Evolutionary conservation across 345 rosid genomes (phyloP), one percentile per base, ranked within the genome.

Genomic region (Hibiscus tridactylites): DNA sequence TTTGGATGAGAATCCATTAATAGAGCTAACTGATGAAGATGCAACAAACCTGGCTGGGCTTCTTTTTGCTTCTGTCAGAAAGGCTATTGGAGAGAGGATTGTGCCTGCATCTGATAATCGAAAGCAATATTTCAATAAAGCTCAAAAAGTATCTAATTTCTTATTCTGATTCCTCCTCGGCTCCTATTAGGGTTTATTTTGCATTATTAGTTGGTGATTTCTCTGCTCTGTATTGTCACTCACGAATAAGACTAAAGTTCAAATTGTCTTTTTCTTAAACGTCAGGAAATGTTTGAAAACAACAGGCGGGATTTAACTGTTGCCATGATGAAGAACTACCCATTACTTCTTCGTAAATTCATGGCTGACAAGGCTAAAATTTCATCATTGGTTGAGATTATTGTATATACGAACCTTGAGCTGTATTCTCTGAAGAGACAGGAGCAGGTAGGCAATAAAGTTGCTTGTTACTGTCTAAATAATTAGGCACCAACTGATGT

Each of bases 351-450:
- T 61, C 90, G 91, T 65, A 95, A 95, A 79, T 95, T 84, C 84
- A 82, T 90, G 89, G 85, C 97, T 63, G 99, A 95, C 77, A 89
- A 92, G 85, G 82, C 89, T 47, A 95, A 92, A 86, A 77, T 92
- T 73, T 86, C 96, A 56, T 85, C 97, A 59, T 73, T 95, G 74
- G 84, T 90, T 53, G 99, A 92, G 82, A 90, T 92, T 69, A 83
- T 90, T 74, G 77, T 85, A 63, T 79, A 88, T 78, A 83, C 92
- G 97, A 89, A 92, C 80, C 90, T 95, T 76, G 97, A 87, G 83
- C 88, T 95, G 68, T 92, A 92, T 84, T 92, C 99, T 72, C 80
- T 95, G 66, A 95, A 95, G 91, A 84, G 99, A 79, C 97, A 90
- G 81, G 99, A 95, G 77, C 92, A 90, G 92, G 97, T 92, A 50